Evolutionary conservation across 78 protist genomes (phyloP).

Genomic region (slime mould (Dictyostelium discoideum)): DNA sequence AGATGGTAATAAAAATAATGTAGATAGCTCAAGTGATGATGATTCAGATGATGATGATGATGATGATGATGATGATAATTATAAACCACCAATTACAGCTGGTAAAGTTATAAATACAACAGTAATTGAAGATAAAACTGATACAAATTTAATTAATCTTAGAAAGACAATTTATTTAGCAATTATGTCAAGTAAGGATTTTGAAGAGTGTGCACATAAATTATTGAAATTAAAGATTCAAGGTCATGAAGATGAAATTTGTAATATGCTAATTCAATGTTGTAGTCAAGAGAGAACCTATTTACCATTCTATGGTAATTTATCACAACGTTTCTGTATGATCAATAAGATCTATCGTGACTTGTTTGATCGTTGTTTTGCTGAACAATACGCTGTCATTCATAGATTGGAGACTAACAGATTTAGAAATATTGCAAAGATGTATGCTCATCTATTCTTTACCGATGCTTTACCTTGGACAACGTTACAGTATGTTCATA

Average conservation of each 20-base stretch:
- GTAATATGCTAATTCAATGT: constrained; percentile 97
- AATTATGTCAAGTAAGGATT: constrained; percentile 90
- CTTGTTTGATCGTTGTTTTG: constrained; percentile 74
- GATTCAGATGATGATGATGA: constrained; percentile 32
- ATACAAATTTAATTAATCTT: constrained; percentile 83
- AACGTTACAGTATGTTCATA: constrained; percentile 56
- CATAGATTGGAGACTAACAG: constrained; percentile 96
- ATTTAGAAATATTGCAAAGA: constrained; percentile 86
- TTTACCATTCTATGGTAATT: constrained; percentile 90
- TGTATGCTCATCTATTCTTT: constrained; percentile 88
- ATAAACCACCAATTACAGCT: constrained; percentile 26
- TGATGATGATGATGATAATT: constrained; percentile 7
- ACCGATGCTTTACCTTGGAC: constrained; percentile 88
- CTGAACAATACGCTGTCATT: constrained; percentile 86
- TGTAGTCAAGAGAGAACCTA: constrained; percentile 96
- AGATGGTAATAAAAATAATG: not conserved
- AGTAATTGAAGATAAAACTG: constrained; percentile 87
- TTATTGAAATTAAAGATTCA: constrained; percentile 80
- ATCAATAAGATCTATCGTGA: constrained; percentile 86
- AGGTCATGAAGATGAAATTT: constrained; percentile 89
- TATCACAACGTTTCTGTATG: constrained; percentile 93
- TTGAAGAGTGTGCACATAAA: constrained; percentile 98
- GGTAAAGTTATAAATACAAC: not conserved
- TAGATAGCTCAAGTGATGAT: not conserved
- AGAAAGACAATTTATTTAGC: constrained; percentile 94